phyloP scores from a whole-genome alignment of 768 basidiomycete genomes.

The Tricholoma flavovirens region DNA sequence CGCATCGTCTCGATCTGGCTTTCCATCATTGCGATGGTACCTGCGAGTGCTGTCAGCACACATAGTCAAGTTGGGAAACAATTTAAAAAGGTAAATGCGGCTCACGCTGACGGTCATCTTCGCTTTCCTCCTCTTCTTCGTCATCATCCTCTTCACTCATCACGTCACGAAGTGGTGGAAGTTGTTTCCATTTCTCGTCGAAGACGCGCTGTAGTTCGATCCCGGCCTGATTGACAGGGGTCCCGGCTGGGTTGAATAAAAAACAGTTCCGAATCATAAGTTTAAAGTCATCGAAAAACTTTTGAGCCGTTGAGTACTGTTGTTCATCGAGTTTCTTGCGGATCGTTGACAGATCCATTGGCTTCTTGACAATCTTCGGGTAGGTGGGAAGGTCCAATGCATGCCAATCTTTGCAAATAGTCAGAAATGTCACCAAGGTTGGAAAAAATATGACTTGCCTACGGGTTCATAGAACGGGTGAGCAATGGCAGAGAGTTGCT shows the following conservation, averaged over 20 bases:
- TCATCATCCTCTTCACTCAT: conserved; percentile 61
- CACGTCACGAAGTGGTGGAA: conserved; percentile 57
- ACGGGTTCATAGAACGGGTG: conserved; percentile 92
- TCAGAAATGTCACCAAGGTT: conserved; percentile 6
- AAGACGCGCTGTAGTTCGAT: conserved; percentile 81
- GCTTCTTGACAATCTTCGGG: conserved; percentile 82
- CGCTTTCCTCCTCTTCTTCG: conserved; percentile 62
- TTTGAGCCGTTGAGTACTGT: conserved; percentile 71
- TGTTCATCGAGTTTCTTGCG: conserved; percentile 73
- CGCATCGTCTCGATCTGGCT: conserved; percentile 75
- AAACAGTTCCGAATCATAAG: conserved; percentile 94
- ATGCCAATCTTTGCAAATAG: conserved; percentile 53
- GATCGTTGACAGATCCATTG: conserved; percentile 94
- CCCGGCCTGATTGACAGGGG: conserved; percentile 83
- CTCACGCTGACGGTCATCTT: conserved; percentile 67
- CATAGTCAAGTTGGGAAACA: conserved; percentile 5
- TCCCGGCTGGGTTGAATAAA: conserved; percentile 84
- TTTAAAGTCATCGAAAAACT: conserved; percentile 88
- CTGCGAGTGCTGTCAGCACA: conserved; percentile 33
- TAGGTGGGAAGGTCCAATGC: conserved; percentile 80
- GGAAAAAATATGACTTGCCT: conserved; percentile 45
- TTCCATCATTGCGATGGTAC: conserved; percentile 72
- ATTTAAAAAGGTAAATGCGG: conserved; percentile 12
- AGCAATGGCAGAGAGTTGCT: conserved; percentile 68
- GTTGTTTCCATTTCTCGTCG: conserved; percentile 83